A percentile compares a stretch with the other conserved stretches of the same genome.
Conservation (phyloP, 1,139 yeast genomes). For the Citeromyces hawaiiensis region DNA sequence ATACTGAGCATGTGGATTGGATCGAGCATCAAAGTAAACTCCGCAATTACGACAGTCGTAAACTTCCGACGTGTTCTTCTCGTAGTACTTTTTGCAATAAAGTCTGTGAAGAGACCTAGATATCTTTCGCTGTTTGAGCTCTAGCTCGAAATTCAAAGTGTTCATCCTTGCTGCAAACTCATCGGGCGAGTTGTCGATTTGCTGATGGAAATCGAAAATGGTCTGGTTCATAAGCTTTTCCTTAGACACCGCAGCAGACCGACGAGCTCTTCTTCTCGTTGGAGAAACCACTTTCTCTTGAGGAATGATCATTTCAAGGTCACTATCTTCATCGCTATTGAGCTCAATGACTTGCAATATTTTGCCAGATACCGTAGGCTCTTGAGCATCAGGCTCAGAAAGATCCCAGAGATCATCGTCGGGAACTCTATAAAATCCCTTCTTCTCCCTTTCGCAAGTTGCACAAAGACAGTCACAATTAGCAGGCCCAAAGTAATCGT, state of each 20-base stretch:
- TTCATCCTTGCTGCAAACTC: neutral
- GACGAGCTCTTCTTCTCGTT: neutral
- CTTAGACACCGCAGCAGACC: neutral
- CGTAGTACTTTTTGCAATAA: neutral
- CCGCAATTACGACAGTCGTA: slow-evolving; percentile 1
- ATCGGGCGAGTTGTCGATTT: neutral
- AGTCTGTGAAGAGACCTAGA: neutral
- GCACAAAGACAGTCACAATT: slow-evolving; percentile 30
- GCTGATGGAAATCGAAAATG: neutral
- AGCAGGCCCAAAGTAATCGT: slow-evolving; percentile 25
- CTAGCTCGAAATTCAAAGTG: neutral
- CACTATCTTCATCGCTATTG: neutral
- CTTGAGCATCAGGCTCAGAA: neutral
- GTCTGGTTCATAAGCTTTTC: neutral
- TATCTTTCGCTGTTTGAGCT: neutral
- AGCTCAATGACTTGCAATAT: neutral
- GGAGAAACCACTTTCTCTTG: neutral
- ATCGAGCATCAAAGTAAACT: neutral
- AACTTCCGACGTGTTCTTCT: neutral
- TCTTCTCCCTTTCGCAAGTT: slow-evolving; percentile 19
- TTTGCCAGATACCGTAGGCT: neutral
- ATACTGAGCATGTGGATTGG: neutral
- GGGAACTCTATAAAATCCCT: neutral
- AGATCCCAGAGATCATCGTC: neutral
- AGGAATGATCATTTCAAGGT: neutral